Evolutionary conservation across 495 filamentous ascomycete species (phyloP).

Genomic region (Achaetomiella virescens): DNA sequence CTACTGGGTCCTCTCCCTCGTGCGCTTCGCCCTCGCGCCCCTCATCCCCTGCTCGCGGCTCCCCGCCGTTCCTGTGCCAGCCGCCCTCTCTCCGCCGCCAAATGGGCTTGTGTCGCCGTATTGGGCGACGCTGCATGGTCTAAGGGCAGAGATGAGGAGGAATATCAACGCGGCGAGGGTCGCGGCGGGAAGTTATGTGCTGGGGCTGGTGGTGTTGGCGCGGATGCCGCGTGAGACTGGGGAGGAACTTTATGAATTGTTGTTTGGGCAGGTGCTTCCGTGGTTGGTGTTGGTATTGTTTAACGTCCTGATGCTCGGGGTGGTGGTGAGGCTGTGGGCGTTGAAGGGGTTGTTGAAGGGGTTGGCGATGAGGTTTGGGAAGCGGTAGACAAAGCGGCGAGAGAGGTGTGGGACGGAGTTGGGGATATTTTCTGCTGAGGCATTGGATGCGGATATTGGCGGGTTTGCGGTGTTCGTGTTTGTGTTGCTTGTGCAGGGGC

Average conservation of each 20-base stretch:
- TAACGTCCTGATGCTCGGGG: background rate
- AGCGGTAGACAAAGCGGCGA: background rate
- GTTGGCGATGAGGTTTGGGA: background rate
- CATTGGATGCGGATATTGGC: background rate
- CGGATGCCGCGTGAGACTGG: no score
- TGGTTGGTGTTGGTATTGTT: background rate
- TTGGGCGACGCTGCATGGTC: constrained; percentile 2
- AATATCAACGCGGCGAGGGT: background rate
- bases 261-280: background rate
- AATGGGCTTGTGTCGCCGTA: background rate
- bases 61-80: background rate
- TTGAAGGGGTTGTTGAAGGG: background rate
- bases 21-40: background rate
- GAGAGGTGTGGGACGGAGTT: background rate
- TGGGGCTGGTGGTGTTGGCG: background rate
- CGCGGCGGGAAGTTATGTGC: background rate
- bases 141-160: background rate
- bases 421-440: background rate
- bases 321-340: background rate
- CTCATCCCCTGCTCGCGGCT: background rate
- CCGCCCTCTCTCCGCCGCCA: background rate
- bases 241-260: background rate
- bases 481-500: background rate
- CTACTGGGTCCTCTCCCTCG: background rate
- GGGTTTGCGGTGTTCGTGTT: background rate